Evolutionary conservation across 1,284 basidiomycete genomes (phyloP).

Genomic region (Cryptococcus jaspeensis): DNA sequence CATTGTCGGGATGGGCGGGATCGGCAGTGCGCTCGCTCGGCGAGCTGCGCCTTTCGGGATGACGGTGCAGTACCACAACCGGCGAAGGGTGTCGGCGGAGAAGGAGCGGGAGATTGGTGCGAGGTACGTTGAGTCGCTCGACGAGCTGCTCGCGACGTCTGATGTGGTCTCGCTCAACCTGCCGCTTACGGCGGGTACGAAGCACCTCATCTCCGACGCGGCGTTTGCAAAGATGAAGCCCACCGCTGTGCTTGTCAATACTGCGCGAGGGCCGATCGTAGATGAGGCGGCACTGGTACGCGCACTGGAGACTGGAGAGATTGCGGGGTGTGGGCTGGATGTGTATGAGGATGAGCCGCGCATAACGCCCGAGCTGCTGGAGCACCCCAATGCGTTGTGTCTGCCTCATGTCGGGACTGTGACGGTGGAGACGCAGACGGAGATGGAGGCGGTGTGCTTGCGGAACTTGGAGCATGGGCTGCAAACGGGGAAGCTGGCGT

Average conservation of each 20-base stretch:
- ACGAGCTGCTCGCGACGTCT: slow-evolving; percentile 65
- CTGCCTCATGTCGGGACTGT: slow-evolving; percentile 35
- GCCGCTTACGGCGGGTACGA: slow-evolving; percentile 62
- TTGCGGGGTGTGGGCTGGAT: slow-evolving; percentile 78
- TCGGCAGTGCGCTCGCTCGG: slow-evolving; percentile 56
- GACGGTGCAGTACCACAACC: slow-evolving; percentile 73
- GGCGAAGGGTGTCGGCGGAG: slow-evolving; percentile 53
- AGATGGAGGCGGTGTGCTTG: slow-evolving; percentile 26
- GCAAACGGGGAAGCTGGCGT: slow-evolving; percentile 16
- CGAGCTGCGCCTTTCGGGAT: slow-evolving; percentile 56
- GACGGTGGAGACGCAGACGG: slow-evolving; percentile 7
- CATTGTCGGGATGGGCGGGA: slow-evolving; percentile 84
- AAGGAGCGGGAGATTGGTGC: background rate
- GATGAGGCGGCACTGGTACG: slow-evolving; percentile 78
- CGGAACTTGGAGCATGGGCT: slow-evolving; percentile 24
- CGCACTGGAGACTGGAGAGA: slow-evolving; percentile 73
- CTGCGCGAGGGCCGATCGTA: slow-evolving; percentile 76
- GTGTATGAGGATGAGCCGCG: slow-evolving; percentile 29
- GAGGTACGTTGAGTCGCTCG: slow-evolving; percentile 51
- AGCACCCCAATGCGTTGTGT: slow-evolving; percentile 21
- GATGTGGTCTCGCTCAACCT: slow-evolving; percentile 63
- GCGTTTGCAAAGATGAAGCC: slow-evolving; percentile 73
- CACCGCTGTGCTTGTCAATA: slow-evolving; percentile 76
- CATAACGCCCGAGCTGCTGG: slow-evolving; percentile 26
- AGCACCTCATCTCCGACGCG: slow-evolving; percentile 67